A percentile compares a stretch with the other conserved stretches of the same genome.
Evolutionary conservation across 208 protist species (phyloP).

Genomic region (Acanthamoeba royreba): DNA sequence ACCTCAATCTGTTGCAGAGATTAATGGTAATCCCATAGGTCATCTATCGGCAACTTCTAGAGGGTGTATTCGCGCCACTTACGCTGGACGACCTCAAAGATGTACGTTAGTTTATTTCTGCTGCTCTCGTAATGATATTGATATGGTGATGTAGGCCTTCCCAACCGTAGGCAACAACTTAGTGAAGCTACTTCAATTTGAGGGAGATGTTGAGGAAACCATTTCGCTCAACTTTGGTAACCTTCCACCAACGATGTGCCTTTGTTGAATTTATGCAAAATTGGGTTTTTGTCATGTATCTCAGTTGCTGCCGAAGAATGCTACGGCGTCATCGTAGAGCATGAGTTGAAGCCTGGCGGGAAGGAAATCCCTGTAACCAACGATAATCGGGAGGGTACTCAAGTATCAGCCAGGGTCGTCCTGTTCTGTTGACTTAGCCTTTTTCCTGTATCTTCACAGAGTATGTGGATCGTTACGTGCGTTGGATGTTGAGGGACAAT

Average conservation of each 20-base stretch:
- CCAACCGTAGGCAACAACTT: conserved; percentile 32
- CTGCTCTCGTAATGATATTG: background rate
- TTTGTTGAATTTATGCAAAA: background rate
- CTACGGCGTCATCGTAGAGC: conserved; percentile 60
- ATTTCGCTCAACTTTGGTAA: conserved; percentile 72
- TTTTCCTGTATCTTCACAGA: background rate
- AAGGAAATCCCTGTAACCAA: conserved; percentile 77
- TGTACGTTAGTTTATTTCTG: background rate
- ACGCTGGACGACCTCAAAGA: conserved; percentile 77
- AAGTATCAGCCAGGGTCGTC: background rate
- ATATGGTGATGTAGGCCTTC: background rate
- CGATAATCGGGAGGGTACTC: conserved; percentile 72
- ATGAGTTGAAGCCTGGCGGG: conserved; percentile 78
- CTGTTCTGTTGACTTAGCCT: background rate
- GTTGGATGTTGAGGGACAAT: background rate
- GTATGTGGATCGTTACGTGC: background rate
- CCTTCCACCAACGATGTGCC: too few species aligned
- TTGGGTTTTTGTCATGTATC: background rate
- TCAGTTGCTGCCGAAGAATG: conserved; percentile 53
- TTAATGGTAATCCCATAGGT: background rate
- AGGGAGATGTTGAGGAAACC: conserved; percentile 73
- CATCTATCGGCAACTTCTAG: conserved; percentile 87
- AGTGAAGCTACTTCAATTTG: conserved; percentile 61
- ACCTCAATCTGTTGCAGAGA: background rate
- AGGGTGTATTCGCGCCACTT: conserved; percentile 26